A percentile compares a stretch with the other conserved stretches of the same genome.
These are phyloP conservation scores for Ophiorrhiza pumila DNA, from an alignment of 257 asterid species.

Conservation along the genomic window DNA sequence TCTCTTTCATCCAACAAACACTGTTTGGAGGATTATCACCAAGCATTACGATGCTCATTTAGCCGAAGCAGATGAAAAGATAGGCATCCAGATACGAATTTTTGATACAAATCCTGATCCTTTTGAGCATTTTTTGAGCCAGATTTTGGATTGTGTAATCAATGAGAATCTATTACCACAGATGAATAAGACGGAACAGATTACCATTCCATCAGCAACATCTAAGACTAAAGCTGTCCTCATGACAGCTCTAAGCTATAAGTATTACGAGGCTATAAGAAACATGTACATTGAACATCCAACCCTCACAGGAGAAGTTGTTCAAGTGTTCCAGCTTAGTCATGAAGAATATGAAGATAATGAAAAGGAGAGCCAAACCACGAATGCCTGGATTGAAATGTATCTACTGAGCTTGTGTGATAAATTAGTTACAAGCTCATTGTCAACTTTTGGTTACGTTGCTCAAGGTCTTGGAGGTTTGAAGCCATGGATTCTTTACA, in stretches of 20 bases:
- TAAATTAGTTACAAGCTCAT: slow-evolving; percentile 63
- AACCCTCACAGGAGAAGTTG: slow-evolving; percentile 50
- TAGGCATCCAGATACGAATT: slow-evolving; percentile 65
- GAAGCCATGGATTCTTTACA: slow-evolving; percentile 68
- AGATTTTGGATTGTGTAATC: slow-evolving; percentile 49
- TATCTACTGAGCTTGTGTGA: slow-evolving; percentile 66
- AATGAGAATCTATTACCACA: slow-evolving; percentile 50
- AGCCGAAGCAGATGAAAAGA: slow-evolving; percentile 50
- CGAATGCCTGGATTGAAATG: slow-evolving; percentile 75
- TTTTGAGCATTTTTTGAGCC: slow-evolving; percentile 46
- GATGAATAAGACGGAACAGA: slow-evolving; percentile 21
- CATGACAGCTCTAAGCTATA: slow-evolving; percentile 42
- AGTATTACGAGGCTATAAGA: slow-evolving; percentile 51
- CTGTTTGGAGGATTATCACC: slow-evolving; percentile 63
- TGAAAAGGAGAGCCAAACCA: slow-evolving; percentile 45
- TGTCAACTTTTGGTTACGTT: slow-evolving; percentile 82
- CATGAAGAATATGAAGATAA: slow-evolving; percentile 53
- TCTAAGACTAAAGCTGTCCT: slow-evolving; percentile 37
- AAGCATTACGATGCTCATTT: slow-evolving; percentile 59
- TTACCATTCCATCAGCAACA: slow-evolving; percentile 14
- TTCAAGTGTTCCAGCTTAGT: slow-evolving; percentile 60
- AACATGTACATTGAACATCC: slow-evolving; percentile 63
- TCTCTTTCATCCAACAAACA: slow-evolving; percentile 70
- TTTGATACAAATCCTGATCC: slow-evolving; percentile 39
- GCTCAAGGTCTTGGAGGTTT: slow-evolving; percentile 87